A percentile compares a stretch with the other conserved stretches of the same genome.
Evolutionary conservation across 2,329 filamentous ascomycete species (phyloP).

Genomic region (Aspergillus sp.): DNA sequence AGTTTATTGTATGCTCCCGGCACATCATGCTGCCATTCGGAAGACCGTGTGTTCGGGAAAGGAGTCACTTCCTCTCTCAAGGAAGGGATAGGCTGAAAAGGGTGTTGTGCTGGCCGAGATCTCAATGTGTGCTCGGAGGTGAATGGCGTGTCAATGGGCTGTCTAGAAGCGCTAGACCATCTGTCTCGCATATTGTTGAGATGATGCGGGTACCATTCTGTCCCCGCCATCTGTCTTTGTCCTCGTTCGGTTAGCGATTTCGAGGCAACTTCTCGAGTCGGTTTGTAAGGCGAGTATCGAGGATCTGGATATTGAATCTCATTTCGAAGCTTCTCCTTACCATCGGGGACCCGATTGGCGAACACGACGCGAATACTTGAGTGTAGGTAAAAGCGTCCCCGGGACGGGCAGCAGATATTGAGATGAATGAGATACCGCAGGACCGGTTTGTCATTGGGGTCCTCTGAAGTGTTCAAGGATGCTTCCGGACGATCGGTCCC

Average conservation of each 20-base stretch:
- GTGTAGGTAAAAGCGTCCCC: slow-evolving; percentile 84
- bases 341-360: slow-evolving; percentile 92
- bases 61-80: slow-evolving; percentile 20
- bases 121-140: neutral
- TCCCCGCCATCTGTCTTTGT: slow-evolving; percentile 58
- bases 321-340: slow-evolving; percentile 86
- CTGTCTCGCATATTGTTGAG: slow-evolving; percentile 6
- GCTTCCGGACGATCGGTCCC: slow-evolving; percentile 57
- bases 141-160: neutral
- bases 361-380: slow-evolving; percentile 93
- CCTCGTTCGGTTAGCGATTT: slow-evolving; percentile 61
- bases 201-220: slow-evolving; percentile 17
- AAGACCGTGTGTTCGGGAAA: slow-evolving; percentile 18
- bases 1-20: slow-evolving; percentile 63
- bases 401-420: slow-evolving; percentile 84
- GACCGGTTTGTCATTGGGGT: slow-evolving; percentile 58
- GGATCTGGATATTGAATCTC: slow-evolving; percentile 89
- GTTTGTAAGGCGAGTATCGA: slow-evolving; percentile 80
- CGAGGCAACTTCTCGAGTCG: slow-evolving; percentile 48
- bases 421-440: slow-evolving; percentile 88
- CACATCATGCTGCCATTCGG: slow-evolving; percentile 27
- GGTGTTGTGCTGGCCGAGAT: slow-evolving; percentile 11
- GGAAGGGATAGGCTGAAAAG: slow-evolving; percentile 18
- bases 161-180: neutral
- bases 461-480: slow-evolving; percentile 45